These are phyloP conservation scores for Sclerotinia minor DNA, from an alignment of 2,329 filamentous ascomycete genomes.

Conservation along the genomic window DNA sequence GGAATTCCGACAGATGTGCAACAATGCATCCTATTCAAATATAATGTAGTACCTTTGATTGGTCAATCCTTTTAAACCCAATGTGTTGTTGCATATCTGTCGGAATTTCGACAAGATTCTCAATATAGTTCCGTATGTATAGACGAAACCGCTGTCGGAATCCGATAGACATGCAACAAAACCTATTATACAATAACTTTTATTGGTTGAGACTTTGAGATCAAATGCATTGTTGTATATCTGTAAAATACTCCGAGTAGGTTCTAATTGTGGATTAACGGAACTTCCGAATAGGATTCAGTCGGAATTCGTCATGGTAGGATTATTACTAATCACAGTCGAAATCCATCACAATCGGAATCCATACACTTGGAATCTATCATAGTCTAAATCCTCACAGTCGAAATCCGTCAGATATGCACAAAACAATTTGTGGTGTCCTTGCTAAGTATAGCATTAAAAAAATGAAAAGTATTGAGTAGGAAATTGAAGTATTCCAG, in stretches of 20 bases:
- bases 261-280: background rate
- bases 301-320: too few species aligned
- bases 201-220: background rate
- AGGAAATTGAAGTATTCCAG: too few species aligned
- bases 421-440: background rate
- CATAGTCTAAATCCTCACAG: too few species aligned
- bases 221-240: background rate
- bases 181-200: background rate
- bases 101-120: too few species aligned
- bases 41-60: background rate
- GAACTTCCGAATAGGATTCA: background rate
- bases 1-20: background rate
- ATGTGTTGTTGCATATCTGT: background rate
- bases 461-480: too few species aligned
- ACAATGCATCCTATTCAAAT: background rate
- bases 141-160: background rate
- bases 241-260: background rate
- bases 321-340: too few species aligned
- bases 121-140: background rate
- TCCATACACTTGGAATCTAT: too few species aligned
- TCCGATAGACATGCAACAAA: background rate
- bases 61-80: background rate
- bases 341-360: too few species aligned
- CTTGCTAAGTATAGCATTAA: too few species aligned
- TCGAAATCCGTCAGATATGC: background rate